Evolutionary conservation across 805 yeast genomes (phyloP).

Genomic region (Wickerhamomyces bisporus): DNA sequence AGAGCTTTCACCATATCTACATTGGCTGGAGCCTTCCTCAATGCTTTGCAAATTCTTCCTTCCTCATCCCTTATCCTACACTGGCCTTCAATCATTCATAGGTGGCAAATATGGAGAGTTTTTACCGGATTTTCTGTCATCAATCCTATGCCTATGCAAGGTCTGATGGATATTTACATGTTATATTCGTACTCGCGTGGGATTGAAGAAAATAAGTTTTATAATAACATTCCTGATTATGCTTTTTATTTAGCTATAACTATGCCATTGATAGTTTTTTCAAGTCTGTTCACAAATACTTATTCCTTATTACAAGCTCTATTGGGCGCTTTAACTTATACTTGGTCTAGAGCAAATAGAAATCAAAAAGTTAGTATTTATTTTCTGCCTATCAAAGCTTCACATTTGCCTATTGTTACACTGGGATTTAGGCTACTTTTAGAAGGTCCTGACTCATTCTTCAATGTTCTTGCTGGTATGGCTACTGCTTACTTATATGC

Average conservation of each 20-base stretch:
- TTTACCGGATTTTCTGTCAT: slow-evolving; percentile 46
- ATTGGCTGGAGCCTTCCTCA: slow-evolving; percentile 38
- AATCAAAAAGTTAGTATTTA: slow-evolving; percentile 46
- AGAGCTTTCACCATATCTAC: slow-evolving; percentile 48
- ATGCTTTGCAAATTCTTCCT: slow-evolving; percentile 25
- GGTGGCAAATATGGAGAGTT: slow-evolving; percentile 40
- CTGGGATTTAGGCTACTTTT: slow-evolving; percentile 39
- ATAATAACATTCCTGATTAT: slow-evolving; percentile 46
- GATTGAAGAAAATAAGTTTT: slow-evolving; percentile 48
- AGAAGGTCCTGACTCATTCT: slow-evolving; percentile 35
- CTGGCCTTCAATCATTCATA: slow-evolving; percentile 27
- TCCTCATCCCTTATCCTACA: slow-evolving; percentile 16
- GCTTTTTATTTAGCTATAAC: slow-evolving; percentile 47
- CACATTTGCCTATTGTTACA: slow-evolving; percentile 47
- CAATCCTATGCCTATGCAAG: slow-evolving; percentile 37
- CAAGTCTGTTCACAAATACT: slow-evolving; percentile 27
- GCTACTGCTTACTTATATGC: slow-evolving; percentile 53
- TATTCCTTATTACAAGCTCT: slow-evolving; percentile 34
- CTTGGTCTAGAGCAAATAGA: slow-evolving; percentile 55
- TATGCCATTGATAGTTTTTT: slow-evolving; percentile 40
- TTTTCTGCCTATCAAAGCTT: slow-evolving; percentile 53
- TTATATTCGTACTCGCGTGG: slow-evolving; percentile 53
- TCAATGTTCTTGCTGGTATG: slow-evolving; percentile 44
- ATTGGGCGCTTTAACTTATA: slow-evolving; percentile 48
- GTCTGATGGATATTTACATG: slow-evolving; percentile 49